phyloP scores from a whole-genome alignment of 805 yeast species.

The Suhomyces sp. region DNA sequence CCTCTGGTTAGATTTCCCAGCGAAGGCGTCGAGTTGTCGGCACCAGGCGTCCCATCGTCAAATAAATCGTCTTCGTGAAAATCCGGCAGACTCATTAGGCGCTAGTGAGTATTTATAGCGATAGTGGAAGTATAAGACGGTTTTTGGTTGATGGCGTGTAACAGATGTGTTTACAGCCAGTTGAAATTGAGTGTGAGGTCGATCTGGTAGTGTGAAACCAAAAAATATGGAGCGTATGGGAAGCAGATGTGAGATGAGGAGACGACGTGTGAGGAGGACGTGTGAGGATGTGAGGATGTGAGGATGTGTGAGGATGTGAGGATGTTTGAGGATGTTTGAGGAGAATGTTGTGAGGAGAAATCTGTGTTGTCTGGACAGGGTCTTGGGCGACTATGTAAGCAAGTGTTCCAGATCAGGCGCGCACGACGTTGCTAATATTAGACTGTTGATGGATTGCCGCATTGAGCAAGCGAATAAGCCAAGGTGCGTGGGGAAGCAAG shows the following conservation, averaged over 20 bases:
- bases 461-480: neutral
- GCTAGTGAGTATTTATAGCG: neutral
- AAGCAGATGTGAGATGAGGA: too few species aligned
- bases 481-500: neutral
- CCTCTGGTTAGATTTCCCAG: neutral
- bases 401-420: neutral
- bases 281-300: too few species aligned
- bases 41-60: constrained; percentile 1
- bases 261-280: too few species aligned
- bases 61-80: constrained; percentile 13
- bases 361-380: neutral
- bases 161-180: too few species aligned
- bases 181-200: too few species aligned
- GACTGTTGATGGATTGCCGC: constrained; percentile 6
- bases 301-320: too few species aligned
- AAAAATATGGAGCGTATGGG: too few species aligned
- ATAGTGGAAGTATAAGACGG: too few species aligned
- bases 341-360: too few species aligned
- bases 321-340: too few species aligned
- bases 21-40: neutral
- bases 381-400: neutral
- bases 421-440: constrained; percentile 4
- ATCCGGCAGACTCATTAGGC: neutral
- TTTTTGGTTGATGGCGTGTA: too few species aligned
- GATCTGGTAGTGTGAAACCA: too few species aligned